These are phyloP conservation scores for Hyphodiscus hymeniophilus DNA, from an alignment of 495 filamentous ascomycete species.

Conservation along the genomic window DNA sequence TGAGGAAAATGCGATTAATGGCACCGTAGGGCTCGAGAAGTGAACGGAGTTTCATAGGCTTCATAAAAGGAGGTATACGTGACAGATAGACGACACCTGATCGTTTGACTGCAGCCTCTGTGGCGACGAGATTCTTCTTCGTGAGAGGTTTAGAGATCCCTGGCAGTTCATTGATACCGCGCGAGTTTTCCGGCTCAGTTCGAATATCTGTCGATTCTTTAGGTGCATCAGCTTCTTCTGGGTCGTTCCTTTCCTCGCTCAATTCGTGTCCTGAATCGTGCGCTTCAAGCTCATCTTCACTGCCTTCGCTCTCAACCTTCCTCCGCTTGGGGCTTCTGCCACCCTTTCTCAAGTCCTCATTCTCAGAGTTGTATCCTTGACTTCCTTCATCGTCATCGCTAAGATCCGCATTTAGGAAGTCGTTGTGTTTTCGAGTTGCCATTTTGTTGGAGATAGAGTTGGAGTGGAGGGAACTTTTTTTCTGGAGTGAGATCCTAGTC, in stretches of 20 bases:
- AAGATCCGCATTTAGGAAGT: constrained; percentile 61
- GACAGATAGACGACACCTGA: constrained; percentile 85
- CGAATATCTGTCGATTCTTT: constrained; percentile 10
- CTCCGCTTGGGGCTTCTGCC: constrained; percentile 57
- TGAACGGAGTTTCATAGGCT: constrained; percentile 69
- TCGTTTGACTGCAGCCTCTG: constrained; percentile 47
- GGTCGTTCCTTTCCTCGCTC: constrained; percentile 12
- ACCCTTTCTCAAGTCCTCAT: constrained; percentile 55
- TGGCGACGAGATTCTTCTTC: constrained; percentile 51
- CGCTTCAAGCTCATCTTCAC: constrained; percentile 37
- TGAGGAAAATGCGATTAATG: constrained; percentile 79
- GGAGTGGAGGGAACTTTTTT: background rate
- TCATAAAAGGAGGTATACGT: constrained; percentile 90
- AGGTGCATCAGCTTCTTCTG: constrained; percentile 9
- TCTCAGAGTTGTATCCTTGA: constrained; percentile 62
- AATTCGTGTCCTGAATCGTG: constrained; percentile 26
- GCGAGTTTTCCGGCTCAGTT: constrained; percentile 15
- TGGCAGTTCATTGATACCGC: constrained; percentile 31
- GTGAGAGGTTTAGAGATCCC: constrained; percentile 40
- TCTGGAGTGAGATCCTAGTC: background rate
- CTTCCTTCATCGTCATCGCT: constrained; percentile 57
- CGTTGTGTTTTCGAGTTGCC: constrained; percentile 49
- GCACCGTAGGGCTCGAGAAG: constrained; percentile 70
- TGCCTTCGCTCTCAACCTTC: constrained; percentile 35
- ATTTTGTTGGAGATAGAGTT: constrained; percentile 13